Evolutionary conservation across 805 yeast species (phyloP), one percentile per base, ranked within the genome.

Genomic region (Candida awuae): DNA sequence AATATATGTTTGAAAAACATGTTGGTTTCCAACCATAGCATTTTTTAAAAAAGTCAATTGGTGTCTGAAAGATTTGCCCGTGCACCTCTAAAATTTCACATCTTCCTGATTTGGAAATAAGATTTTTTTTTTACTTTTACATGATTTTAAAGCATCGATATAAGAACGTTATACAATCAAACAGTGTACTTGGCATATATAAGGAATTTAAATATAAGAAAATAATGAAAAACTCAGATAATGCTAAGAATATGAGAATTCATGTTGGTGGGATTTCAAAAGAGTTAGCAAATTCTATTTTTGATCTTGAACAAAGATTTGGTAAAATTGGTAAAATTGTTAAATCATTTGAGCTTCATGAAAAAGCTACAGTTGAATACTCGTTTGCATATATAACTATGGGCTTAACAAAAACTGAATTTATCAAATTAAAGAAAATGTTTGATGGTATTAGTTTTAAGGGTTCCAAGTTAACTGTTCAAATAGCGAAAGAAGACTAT

Each of bases 381-480:
- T 62, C 62, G 48, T 92, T 77, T 63, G 96, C 80, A 1, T 86
- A 70, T 46, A 56, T 84, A 1, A 75, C 82, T 17, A 63, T 90
- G 58, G 60, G 65, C n/a, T 57, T 80, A 10, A 56, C 67, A 1
- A 63, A 66, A 3, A 58, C 61, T 16, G 64, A 68, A 26, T 75
- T 69, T 39, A 61, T 59, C 1, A 72, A 71, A 34, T 59, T 90
- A 37, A 69, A 70, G 42, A 56, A 62, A 6, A 65, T 82, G 1
- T 70, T 84, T 46, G 73, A 85, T 54, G 92, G 88, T 22, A 73
- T 81, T 2, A 72, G 71, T 19, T 90, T 70, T 60, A 85, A 83
- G 69, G 95, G 94, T 2, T 68, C 80, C 19, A 74, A 70, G 38
- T 58, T 90, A 26, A 65, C 66, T 3, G 61, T 90, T 8, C 75